Base-by-base conservation (phyloP, 2,329 filamentous ascomycete genomes). In the Aspergillus novoparasiticus region DNA sequence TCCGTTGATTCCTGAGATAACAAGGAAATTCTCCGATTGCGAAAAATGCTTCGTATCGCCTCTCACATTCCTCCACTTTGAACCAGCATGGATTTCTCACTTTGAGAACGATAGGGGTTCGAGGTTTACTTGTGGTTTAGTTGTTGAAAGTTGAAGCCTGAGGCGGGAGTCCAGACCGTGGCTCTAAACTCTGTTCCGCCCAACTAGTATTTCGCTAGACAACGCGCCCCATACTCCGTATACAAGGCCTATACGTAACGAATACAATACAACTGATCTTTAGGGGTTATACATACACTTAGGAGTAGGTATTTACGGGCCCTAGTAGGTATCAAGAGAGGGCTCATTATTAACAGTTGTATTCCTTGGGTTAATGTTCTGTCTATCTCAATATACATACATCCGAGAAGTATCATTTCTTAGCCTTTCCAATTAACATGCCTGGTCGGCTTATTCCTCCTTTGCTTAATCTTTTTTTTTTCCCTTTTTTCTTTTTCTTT, bases 341-440 rank as follows among this genome's bases (percentile, higher is more conserved):
- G 6, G 16, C 16, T 12, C 11, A 34, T 53, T n/a, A 53, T 34
- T 53, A 34, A 32, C 30, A 19, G 5, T 53, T 53, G 23, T 39
- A 39, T 39, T 28, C 51, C 32, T 39, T 34, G 21, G 21, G 51
- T 39, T 6, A 55, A 23, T 55, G 32, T 55, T 14, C 32, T 36
- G 39, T 55, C 51, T 55, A 55, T 55, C 23, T 55, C 30, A 26
- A 23, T 55, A 55, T 55, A 55, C 51, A 55, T 39, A 23, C 51
- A 39, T 39, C 34, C 19, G 11, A 55, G 12, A 26, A 23, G n/a
- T 39, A 39, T 55, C 51, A 19, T 39, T 55, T 55, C 51, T 54
- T 34, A 55, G 51, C 51, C 32, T 28, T 55, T 55, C 32, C 51
- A 55, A 39, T 55, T 55, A 39, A 55, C 51, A 55, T 55, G 51